Evolutionary conservation across 805 yeast species (phyloP).

Genomic region (Barnettozyma pratensis): DNA sequence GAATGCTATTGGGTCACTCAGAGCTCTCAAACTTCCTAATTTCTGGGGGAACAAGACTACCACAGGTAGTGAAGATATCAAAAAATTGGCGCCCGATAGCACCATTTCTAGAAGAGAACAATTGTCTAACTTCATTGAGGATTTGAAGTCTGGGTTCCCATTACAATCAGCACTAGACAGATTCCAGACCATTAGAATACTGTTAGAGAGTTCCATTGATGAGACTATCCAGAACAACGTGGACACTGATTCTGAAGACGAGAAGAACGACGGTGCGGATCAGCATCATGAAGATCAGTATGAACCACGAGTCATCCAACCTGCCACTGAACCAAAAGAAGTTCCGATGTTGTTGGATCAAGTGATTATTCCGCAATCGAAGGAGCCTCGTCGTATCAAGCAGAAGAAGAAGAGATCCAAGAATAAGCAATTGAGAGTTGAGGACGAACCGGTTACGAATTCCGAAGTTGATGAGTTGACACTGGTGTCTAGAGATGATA

Average conservation of each 20-base stretch:
- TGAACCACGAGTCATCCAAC: slow-evolving; percentile 52
- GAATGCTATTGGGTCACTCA: slow-evolving; percentile 44
- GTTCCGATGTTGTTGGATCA: slow-evolving; percentile 44
- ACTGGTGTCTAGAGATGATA: slow-evolving; percentile 13
- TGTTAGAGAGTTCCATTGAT: slow-evolving; percentile 26
- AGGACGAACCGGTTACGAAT: slow-evolving; percentile 5
- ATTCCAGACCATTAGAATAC: slow-evolving; percentile 35
- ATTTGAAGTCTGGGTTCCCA: slow-evolving; percentile 40
- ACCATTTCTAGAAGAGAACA: slow-evolving; percentile 25
- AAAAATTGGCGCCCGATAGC: neutral
- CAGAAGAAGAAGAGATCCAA: slow-evolving; percentile 7
- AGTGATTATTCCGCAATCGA: slow-evolving; percentile 44
- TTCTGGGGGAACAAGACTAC: slow-evolving; percentile 13
- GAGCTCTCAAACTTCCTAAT: slow-evolving; percentile 17
- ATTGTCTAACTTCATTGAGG: slow-evolving; percentile 29
- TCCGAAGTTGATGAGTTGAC: slow-evolving; percentile 17
- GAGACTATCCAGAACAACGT: slow-evolving; percentile 28
- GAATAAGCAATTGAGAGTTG: neutral
- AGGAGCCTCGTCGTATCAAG: slow-evolving; percentile 22
- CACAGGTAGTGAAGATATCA: neutral
- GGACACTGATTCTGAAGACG: slow-evolving; percentile 34
- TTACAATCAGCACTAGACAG: slow-evolving; percentile 47
- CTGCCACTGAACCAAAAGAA: slow-evolving; percentile 41
- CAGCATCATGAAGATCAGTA: slow-evolving; percentile 24
- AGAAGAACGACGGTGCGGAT: slow-evolving; percentile 21